Evolutionary conservation across 345 rosid genomes (phyloP), one percentile per base, ranked within the genome.

Genomic region (Citropsis articulata): DNA sequence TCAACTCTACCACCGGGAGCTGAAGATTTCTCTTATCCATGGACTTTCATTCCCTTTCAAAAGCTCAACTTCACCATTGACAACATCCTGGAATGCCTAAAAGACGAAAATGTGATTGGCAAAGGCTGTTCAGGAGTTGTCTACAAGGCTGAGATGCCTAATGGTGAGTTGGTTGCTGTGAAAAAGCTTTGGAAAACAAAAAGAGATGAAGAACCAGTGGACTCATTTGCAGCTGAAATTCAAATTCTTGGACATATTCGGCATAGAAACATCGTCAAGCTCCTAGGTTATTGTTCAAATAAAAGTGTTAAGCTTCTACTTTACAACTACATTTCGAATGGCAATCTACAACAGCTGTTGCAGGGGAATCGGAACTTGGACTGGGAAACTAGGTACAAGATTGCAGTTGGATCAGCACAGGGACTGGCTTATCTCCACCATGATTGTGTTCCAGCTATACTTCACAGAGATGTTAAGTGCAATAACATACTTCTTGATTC

Each of bases 11-110:
- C 80, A 40, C 67, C 90, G 1, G 86, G 88, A 60, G 84, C 87
- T 22, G 99, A 96, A 60, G 99, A 96, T 75, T 93, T 93, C 80
- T 96, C 98, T 1, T 91, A 90, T 76, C 99, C 98, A 4, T 96
- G 97, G 98, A 92, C 98, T 2, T 96, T 93, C 84, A 96, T 93
- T 69, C 99, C 99, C 24, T 96, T 96, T 75, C 97, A 93, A 68
- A 93, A 92, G 83, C 90, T 92, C 56, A 85, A 81, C 76, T 91
- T 92, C 76, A 87, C 89, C 60, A 86, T 92, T 36, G 92, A 92
- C 74, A 93, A 89, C 88, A 90, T 96, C 72, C 81, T 96, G 55
- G 89, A 88, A 25, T 89, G 92, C 85, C 84, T 96, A 61, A 83
- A 85, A 70, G 97, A 92, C 50, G 98, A 96, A 70, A 96, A 96